Evolutionary conservation across 306 rosid species (phyloP).

Genomic region (Bauhinia variegata): DNA sequence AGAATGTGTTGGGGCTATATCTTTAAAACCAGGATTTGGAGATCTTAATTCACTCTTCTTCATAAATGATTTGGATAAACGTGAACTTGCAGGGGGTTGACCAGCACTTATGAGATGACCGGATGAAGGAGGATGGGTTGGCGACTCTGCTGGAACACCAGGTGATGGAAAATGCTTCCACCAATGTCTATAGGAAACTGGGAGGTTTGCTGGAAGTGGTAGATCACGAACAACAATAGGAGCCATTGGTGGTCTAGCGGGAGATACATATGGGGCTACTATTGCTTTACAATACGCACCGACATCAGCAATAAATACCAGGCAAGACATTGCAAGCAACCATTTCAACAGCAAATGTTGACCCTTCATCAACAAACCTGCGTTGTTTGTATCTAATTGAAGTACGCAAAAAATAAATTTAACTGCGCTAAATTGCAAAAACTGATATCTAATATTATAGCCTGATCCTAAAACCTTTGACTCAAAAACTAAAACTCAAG

Average conservation of each 20-base stretch:
- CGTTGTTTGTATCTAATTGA: conserved; percentile 32
- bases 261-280: conserved; percentile 38
- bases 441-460: conserved; percentile 5
- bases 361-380: conserved; percentile 54
- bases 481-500: conserved; percentile 4
- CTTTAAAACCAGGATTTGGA: conserved; percentile 55
- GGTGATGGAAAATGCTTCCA: conserved; percentile 45
- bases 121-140: conserved; percentile 53
- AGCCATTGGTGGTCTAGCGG: conserved; percentile 36
- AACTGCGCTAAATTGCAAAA: background rate
- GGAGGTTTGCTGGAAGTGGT: conserved; percentile 49
- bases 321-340: conserved; percentile 53
- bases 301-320: conserved; percentile 46
- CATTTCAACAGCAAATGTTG: conserved; percentile 48
- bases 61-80: conserved; percentile 57
- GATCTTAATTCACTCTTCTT: conserved; percentile 59
- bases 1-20: conserved; percentile 62
- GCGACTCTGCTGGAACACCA: conserved; percentile 44
- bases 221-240: conserved; percentile 48
- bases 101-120: conserved; percentile 52
- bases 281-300: conserved; percentile 22
- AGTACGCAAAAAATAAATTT: too few species aligned
- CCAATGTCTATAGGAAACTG: background rate
- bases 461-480: conserved; percentile 5
- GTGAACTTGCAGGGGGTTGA: conserved; percentile 61